Conservation (phyloP, 306 rosid species). For the Cicer chorassanicum region DNA sequence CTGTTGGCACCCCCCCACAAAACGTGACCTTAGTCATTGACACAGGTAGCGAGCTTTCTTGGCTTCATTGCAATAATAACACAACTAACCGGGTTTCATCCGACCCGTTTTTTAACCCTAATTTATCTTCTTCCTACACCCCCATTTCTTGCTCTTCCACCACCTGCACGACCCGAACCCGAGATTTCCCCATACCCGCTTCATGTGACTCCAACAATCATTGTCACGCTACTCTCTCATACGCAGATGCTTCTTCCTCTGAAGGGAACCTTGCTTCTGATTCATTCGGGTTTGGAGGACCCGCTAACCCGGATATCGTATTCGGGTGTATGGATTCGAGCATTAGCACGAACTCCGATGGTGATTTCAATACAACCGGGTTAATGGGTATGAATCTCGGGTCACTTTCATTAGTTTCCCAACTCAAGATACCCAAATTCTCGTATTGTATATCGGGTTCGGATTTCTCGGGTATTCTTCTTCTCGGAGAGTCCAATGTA, state of each 20-base stretch:
- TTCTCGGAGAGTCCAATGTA: slow-evolving; percentile 68
- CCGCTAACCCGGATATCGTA: slow-evolving; percentile 49
- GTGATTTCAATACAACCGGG: slow-evolving; percentile 71
- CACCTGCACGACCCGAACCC: slow-evolving; percentile 69
- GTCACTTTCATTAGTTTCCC: slow-evolving; percentile 72
- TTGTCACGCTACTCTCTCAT: slow-evolving; percentile 87
- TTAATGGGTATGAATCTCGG: slow-evolving; percentile 92
- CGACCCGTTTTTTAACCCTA: slow-evolving; percentile 53
- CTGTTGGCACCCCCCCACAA: slow-evolving; percentile 87
- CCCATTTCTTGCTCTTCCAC: slow-evolving; percentile 72
- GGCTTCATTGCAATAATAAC: slow-evolving; percentile 79
- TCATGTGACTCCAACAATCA: slow-evolving; percentile 79
- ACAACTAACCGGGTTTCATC: neutral
- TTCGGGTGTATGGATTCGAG: slow-evolving; percentile 84
- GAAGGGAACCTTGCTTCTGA: slow-evolving; percentile 88
- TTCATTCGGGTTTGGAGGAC: slow-evolving; percentile 56
- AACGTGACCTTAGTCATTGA: slow-evolving; percentile 81
- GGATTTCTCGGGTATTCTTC: slow-evolving; percentile 68
- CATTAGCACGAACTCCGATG: slow-evolving; percentile 53
- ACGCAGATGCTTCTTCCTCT: slow-evolving; percentile 78
- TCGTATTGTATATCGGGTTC: slow-evolving; percentile 84
- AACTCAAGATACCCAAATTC: slow-evolving; percentile 69
- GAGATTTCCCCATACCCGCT: slow-evolving; percentile 80
- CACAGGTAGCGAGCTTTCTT: slow-evolving; percentile 91
- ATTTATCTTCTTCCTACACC: slow-evolving; percentile 56